Percentiles rank a stretch among this genome's conserved stretches.
phyloP scores from a whole-genome alignment of 805 yeast species.

The Jamesozyma piceae region DNA sequence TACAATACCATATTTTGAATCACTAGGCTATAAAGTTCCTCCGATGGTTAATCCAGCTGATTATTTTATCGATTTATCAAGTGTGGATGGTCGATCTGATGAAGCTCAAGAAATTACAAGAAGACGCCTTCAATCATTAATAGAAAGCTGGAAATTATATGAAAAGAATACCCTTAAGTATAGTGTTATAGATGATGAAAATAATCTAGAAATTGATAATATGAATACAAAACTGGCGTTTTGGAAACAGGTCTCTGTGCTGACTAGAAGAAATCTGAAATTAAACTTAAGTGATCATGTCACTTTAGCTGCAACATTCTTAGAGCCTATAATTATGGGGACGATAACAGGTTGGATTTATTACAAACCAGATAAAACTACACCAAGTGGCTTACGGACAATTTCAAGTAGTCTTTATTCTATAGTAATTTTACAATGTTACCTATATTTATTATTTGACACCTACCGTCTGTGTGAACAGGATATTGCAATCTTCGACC shows the following conservation, averaged over 20 bases:
- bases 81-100: conserved; percentile 41
- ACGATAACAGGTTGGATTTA: conserved; percentile 70
- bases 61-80: conserved; percentile 45
- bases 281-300: conserved; percentile 44
- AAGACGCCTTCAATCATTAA: conserved; percentile 29
- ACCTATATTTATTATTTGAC: conserved; percentile 48
- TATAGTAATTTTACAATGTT: conserved; percentile 45
- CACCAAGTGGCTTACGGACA: conserved; percentile 55
- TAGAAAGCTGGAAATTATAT: conserved; percentile 32
- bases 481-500: conserved; percentile 47
- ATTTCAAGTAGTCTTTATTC: conserved; percentile 44
- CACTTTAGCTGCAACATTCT: conserved; percentile 36
- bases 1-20: conserved; percentile 41
- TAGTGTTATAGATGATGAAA: conserved; percentile 3
- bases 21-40: conserved; percentile 38
- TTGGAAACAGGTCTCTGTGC: conserved; percentile 35
- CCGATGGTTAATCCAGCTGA: conserved; percentile 53
- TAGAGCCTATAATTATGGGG: conserved; percentile 46
- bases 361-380: conserved; percentile 39
- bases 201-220: conserved; percentile 21
- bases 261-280: conserved; percentile 38
- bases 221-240: conserved; percentile 33
- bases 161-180: conserved; percentile 5
- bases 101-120: conserved; percentile 31
- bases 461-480: conserved; percentile 45